Evolutionary conservation across 345 rosid species (phyloP), one percentile per base, ranked within the genome.

Genomic region (Eucalyptus melliodora): DNA sequence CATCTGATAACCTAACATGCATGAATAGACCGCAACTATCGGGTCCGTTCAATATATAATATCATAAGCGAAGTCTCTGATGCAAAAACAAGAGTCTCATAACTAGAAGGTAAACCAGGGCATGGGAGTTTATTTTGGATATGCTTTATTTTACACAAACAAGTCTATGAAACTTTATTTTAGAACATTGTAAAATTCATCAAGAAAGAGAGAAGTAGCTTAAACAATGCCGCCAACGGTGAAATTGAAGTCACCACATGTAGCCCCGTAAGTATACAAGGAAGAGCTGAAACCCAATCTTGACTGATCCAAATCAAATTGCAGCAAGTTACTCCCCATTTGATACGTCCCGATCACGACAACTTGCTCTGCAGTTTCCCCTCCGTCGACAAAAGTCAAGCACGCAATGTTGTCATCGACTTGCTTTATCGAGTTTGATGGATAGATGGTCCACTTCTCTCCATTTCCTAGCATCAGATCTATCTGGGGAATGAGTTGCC

Each of bases 261-360:
- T 88, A 31, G 14, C 15, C 53, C 50, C 17, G 42, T 72, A 2
- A 45, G 47, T 30, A 15, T 27, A 27, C 89, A 80, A 82, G 86
- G 94, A 88, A 49, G 87, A 50, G 87, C 90, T 91, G 83, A 93
- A 93, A 30, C 93, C 92, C 56, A 93, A 90, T 88, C 89, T 88
- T 37, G 88, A 89, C 86, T 91, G 86, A 11, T 82, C 89, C 67
- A 89, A 72, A 77, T 92, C 92, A 87, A 93, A 91, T 89, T 87
- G 90, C 86, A 92, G 49, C 60, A 92, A 88, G 65, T 89, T 89
- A 17, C 87, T 86, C 34, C 90, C 93, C 90, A 92, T 89, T 62
- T 92, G 90, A 89, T 90, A 53, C 87, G 90, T 53, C 50, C 92
- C 92, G 34, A 92, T 92, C 88, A 89, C 89, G 37, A 93, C 90